These are phyloP conservation scores for Tulasnella sp. DNA, from an alignment of 768 basidiomycete genomes.

Conservation along the genomic window DNA sequence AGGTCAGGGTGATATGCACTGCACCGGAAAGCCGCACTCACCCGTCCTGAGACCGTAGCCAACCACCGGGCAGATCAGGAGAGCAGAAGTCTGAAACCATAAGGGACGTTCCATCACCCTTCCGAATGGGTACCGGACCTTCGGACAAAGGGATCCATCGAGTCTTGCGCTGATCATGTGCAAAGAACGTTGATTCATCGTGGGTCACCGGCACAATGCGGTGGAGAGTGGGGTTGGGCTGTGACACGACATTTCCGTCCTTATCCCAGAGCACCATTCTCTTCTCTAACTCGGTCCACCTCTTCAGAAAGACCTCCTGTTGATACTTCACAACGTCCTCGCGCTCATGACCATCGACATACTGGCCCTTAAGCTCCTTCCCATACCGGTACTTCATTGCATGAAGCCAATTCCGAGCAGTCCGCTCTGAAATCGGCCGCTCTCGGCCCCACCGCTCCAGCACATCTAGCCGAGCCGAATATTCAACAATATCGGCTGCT, in stretches of 20 bases:
- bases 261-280: conserved; percentile 14
- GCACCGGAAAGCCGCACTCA: too few relatives aligned
- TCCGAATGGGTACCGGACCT: neutral
- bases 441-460: neutral
- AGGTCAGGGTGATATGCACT: neutral
- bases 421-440: conserved; percentile 19
- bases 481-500: conserved; percentile 26
- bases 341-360: too few relatives aligned
- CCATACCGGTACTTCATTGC: conserved; percentile 26
- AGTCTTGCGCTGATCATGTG: neutral
- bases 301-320: conserved; percentile 20
- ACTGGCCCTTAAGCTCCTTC: conserved; percentile 25
- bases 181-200: neutral
- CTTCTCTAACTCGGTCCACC: neutral
- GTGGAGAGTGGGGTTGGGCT: conserved; percentile 7
- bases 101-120: neutral
- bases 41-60: neutral
- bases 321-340: conserved; percentile 30
- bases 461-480: conserved; percentile 17
- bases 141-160: neutral
- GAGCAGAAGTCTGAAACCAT: neutral
- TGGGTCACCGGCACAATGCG: conserved; percentile 8
- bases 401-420: conserved; percentile 26
- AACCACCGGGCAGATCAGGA: neutral
- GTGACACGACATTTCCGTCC: neutral